Conservation (phyloP, 2,329 filamentous ascomycete species). For the Neofusicoccum sp. region DNA sequence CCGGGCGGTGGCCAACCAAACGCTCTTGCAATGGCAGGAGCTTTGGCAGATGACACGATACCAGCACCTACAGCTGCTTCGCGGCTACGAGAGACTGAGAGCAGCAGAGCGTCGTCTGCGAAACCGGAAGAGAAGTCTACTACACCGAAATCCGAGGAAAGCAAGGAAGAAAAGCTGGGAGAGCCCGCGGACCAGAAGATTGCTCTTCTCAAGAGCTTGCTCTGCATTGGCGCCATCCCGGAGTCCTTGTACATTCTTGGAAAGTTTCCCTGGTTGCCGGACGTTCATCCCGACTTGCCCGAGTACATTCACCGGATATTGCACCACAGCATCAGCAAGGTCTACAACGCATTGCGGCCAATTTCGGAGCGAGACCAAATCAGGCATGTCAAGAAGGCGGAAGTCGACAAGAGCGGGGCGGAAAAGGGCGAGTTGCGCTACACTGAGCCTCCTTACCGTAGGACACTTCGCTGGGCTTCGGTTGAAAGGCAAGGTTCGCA, state of each 20-base stretch:
- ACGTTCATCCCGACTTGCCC: constrained; percentile 77
- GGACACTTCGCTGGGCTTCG: constrained; percentile 70
- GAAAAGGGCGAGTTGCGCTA: constrained; percentile 47
- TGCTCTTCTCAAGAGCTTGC: constrained; percentile 74
- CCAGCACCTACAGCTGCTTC: constrained; percentile 45
- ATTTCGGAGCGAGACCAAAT: constrained; percentile 38
- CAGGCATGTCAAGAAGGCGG: constrained; percentile 46
- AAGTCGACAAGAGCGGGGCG: constrained; percentile 64
- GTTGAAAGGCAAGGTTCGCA: constrained; percentile 64
- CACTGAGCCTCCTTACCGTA: constrained; percentile 45
- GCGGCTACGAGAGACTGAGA: constrained; percentile 53
- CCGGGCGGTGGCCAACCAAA: constrained; percentile 72
- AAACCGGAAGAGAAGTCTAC: constrained; percentile 46
- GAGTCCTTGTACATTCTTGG: constrained; percentile 91
- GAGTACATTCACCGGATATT: constrained; percentile 82
- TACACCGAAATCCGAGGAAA: constrained; percentile 35
- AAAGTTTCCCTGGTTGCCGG: constrained; percentile 87
- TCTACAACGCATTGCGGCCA: constrained; percentile 59
- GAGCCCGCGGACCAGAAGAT: constrained; percentile 88
- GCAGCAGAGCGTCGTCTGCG: constrained; percentile 42
- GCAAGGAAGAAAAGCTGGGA: constrained; percentile 53
- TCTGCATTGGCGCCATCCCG: constrained; percentile 88
- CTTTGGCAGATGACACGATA: constrained; percentile 76
- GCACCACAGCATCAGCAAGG: constrained; percentile 74
- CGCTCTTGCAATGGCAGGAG: constrained; percentile 81